phyloP scores from a whole-genome alignment of 2,329 filamentous ascomycete species.

The Tolypocladium paradoxum region DNA sequence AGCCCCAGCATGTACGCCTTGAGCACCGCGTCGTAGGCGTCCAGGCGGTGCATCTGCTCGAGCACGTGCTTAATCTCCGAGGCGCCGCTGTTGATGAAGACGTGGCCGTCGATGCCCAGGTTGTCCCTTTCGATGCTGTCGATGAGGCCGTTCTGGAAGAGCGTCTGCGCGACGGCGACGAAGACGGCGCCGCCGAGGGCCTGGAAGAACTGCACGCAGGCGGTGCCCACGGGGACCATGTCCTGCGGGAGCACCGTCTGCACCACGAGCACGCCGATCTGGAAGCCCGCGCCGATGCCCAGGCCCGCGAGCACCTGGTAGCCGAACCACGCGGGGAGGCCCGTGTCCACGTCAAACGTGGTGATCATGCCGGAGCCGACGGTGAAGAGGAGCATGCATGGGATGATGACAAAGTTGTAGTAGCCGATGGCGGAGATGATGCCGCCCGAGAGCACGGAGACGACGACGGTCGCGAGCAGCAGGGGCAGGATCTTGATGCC shows the following conservation, averaged over 20 bases:
- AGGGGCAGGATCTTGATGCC: constrained; percentile 45
- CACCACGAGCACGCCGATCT: constrained; percentile 36
- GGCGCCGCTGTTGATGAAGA: constrained; percentile 43
- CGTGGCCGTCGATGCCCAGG: constrained; percentile 31
- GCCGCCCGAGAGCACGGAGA: constrained; percentile 31
- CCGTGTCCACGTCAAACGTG: constrained; percentile 36
- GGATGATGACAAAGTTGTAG: constrained; percentile 28
- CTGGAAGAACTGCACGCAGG: constrained; percentile 50
- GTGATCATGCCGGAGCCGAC: constrained; percentile 44
- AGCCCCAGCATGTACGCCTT: constrained; percentile 39
- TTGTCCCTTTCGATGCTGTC: constrained; percentile 34
- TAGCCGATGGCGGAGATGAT: constrained; percentile 33
- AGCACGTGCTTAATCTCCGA: constrained; percentile 37
- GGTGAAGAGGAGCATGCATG: constrained; percentile 27
- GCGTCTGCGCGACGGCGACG: constrained; percentile 53
- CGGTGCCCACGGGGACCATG: constrained; percentile 39
- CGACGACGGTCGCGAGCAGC: constrained; percentile 38
- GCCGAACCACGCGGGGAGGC: constrained; percentile 42
- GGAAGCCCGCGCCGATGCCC: constrained; percentile 39
- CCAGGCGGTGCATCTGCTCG: constrained; percentile 25
- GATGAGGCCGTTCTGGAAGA: constrained; percentile 56
- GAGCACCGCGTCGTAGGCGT: constrained; percentile 31
- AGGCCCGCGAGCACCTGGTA: constrained; percentile 46
- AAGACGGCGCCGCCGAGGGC: constrained; percentile 55
- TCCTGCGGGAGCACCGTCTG: constrained; percentile 39